A percentile compares a stretch with the other conserved stretches of the same genome.
These are phyloP conservation scores for Leucaena leucocephala DNA, from an alignment of 306 rosid genomes.

Conservation along the genomic window DNA sequence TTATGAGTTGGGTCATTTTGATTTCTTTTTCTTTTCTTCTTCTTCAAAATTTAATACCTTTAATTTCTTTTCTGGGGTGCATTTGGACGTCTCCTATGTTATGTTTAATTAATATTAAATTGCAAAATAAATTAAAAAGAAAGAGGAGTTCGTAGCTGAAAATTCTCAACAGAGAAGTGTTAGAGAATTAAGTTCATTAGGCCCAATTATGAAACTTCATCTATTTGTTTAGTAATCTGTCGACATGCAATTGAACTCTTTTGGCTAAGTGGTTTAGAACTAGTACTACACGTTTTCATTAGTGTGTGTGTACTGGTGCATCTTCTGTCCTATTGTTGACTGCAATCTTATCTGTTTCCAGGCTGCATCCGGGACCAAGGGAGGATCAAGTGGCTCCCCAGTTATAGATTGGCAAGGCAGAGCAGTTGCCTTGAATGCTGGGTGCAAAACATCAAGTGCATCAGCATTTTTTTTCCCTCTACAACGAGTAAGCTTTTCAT, in stretches of 20 bases:
- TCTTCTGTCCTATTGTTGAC: conserved; percentile 11
- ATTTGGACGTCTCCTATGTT: background rate
- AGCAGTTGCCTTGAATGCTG: conserved; percentile 97
- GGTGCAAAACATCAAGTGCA: conserved; percentile 95
- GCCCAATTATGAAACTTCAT: conserved; percentile 20
- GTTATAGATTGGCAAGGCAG: conserved; percentile 95
- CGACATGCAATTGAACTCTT: conserved; percentile 23
- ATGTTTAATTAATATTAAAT: conserved; percentile 19
- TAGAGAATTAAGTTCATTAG: conserved; percentile 11
- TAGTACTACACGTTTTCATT: conserved; percentile 20
- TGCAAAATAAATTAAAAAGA: conserved; percentile 11
- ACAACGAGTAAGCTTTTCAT: conserved; percentile 70
- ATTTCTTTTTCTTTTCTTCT: conserved; percentile 6
- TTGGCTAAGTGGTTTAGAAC: conserved; percentile 14
- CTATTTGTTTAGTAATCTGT: conserved; percentile 9
- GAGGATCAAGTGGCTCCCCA: conserved; percentile 98
- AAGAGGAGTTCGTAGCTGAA: conserved; percentile 14
- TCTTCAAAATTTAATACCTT: background rate
- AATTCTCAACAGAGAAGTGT: conserved; percentile 20
- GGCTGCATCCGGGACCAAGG: conserved; percentile 99
- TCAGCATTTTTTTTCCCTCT: conserved; percentile 92
- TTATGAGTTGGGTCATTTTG: conserved; percentile 32
- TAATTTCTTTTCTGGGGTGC: background rate
- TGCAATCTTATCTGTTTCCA: conserved; percentile 43
- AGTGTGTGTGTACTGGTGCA: background rate